phyloP scores from a whole-genome alignment of 1,284 basidiomycete species.

The Tremellales sp. region DNA sequence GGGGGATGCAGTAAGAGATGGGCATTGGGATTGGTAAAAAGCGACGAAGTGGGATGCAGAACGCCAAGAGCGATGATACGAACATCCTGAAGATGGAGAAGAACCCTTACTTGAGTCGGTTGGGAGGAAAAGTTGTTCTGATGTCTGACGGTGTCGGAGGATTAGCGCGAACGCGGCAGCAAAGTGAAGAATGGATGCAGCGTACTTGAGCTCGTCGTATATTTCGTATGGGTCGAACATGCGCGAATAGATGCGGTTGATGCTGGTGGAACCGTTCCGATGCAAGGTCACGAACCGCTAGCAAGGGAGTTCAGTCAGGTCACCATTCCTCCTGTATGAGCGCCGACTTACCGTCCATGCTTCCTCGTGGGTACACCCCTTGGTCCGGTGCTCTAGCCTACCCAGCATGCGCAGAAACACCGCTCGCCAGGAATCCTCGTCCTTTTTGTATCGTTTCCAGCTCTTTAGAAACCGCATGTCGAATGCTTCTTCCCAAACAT shows the following conservation, averaged over 20 bases:
- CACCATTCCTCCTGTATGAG: no score
- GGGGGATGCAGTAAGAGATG: conserved; percentile 44
- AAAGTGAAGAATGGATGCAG: not conserved
- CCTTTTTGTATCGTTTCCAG: conserved; percentile 37
- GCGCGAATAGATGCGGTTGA: conserved; percentile 44
- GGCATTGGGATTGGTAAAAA: conserved; percentile 44
- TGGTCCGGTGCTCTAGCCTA: conserved; percentile 34
- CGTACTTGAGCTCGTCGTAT: conserved; percentile 40
- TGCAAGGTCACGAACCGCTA: conserved; percentile 45
- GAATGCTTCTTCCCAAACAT: conserved; percentile 40
- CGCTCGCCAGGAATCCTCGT: conserved; percentile 39
- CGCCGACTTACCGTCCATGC: conserved; percentile 36
- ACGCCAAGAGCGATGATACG: conserved; percentile 41
- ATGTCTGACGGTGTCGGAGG: conserved; percentile 14
- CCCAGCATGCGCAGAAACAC: conserved; percentile 34
- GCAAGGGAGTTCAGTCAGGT: not conserved
- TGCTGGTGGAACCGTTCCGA: conserved; percentile 37
- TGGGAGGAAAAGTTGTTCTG: conserved; percentile 38
- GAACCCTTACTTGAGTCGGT: conserved; percentile 36
- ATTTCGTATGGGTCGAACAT: conserved; percentile 44
- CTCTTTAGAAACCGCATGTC: conserved; percentile 37
- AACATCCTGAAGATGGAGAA: conserved; percentile 42
- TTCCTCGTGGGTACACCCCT: conserved; percentile 44
- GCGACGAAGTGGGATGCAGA: conserved; percentile 22
- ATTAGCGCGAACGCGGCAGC: not conserved